Percentiles rank a stretch among this genome's conserved stretches.
phyloP scores from a whole-genome alignment of 441 rosid species.

The Pelargonium cotyledonis region DNA sequence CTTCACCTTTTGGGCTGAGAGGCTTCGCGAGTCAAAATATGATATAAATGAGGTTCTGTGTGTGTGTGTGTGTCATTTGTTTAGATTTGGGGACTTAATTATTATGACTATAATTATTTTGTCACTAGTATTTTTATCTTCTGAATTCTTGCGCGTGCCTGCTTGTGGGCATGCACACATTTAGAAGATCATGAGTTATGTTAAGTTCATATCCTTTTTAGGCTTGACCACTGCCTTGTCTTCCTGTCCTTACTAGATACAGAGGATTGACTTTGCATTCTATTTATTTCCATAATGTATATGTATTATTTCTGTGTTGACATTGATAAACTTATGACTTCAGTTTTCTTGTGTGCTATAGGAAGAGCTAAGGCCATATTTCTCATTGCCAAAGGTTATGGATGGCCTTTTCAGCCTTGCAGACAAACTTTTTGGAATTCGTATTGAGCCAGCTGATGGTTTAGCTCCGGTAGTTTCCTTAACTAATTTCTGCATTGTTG shows the following conservation, averaged over 20 bases:
- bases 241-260: not conserved
- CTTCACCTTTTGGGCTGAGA: slow-evolving; percentile 83
- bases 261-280: not conserved
- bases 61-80: slow-evolving; percentile 8
- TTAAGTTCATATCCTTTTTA: not conserved
- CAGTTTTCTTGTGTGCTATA: slow-evolving; percentile 24
- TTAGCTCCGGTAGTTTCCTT: slow-evolving; percentile 62
- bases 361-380: slow-evolving; percentile 90
- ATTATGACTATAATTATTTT: not conserved
- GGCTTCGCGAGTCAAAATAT: slow-evolving; percentile 89
- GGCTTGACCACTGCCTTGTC: not conserved
- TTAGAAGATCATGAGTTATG: not conserved
- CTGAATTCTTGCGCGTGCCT: not conserved
- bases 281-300: not conserved
- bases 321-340: slow-evolving; percentile 13
- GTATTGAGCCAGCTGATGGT: slow-evolving; percentile 77
- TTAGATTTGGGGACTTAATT: not conserved
- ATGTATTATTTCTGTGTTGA: slow-evolving; percentile 4
- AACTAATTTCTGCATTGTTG: slow-evolving; percentile 11
- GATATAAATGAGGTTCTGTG: slow-evolving; percentile 70
- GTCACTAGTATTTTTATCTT: not conserved
- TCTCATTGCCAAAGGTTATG: slow-evolving; percentile 90
- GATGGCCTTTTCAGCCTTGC: slow-evolving; percentile 83
- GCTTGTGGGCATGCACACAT: not conserved
- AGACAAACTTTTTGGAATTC: slow-evolving; percentile 60